These are phyloP conservation scores for Boletus vermiculosoides DNA, from an alignment of 768 basidiomycete species.

Conservation along the genomic window DNA sequence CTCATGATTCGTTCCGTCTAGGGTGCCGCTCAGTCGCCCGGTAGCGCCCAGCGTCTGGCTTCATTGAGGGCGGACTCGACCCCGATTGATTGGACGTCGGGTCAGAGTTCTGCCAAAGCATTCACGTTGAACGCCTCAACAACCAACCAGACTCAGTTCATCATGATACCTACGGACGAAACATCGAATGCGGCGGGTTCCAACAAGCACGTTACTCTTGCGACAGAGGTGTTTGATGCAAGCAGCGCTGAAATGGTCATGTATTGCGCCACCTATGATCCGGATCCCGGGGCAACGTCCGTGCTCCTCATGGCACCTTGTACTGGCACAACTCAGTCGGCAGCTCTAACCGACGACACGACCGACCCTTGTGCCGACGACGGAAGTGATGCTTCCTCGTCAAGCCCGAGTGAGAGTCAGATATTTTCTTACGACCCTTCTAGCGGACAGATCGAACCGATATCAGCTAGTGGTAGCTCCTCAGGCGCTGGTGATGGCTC, in stretches of 20 bases:
- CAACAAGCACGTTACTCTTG: conserved; percentile 41
- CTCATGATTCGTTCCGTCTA: conserved; percentile 1
- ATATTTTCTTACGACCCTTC: conserved; percentile 53
- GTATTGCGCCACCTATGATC: conserved; percentile 64
- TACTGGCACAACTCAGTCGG: conserved; percentile 32
- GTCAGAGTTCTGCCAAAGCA: conserved; percentile 26
- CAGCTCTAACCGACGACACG: neutral
- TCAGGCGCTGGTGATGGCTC: conserved; percentile 19
- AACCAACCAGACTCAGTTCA: conserved; percentile 44
- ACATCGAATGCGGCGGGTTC: conserved; percentile 11
- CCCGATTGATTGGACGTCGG: conserved; percentile 30
- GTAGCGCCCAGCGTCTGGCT: conserved; percentile 16
- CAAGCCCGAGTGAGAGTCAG: conserved; percentile 46
- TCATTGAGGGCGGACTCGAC: conserved; percentile 23
- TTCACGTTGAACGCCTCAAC: conserved; percentile 51
- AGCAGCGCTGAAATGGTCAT: conserved; percentile 34
- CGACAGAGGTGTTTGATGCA: conserved; percentile 43
- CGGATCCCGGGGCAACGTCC: conserved; percentile 45
- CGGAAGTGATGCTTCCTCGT: conserved; percentile 1
- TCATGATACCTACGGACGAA: conserved; percentile 33
- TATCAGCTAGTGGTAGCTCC: conserved; percentile 39
- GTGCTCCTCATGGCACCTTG: conserved; percentile 53
- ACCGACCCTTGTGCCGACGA: conserved; percentile 12
- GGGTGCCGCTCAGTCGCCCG: conserved; percentile 4
- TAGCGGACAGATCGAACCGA: conserved; percentile 53